Evolutionary conservation across 768 basidiomycete species (phyloP), one percentile per base, ranked within the genome.

Genomic region (Suillus lakei): DNA sequence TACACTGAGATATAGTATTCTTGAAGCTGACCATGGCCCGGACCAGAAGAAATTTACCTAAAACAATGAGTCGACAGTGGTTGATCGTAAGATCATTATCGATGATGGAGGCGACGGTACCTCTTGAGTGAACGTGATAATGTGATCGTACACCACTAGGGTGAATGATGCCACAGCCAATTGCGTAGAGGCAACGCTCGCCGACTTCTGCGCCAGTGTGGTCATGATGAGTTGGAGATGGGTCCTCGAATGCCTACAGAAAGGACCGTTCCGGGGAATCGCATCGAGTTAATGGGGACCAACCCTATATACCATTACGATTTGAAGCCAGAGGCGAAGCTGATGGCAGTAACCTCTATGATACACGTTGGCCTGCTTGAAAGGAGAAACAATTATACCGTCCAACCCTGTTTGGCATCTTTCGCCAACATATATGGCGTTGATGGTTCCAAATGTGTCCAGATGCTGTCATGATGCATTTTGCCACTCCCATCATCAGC

Each of bases 51-150:
- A 58, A 3, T n/a, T 58, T 9, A 58, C 36, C 55, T 58, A 58
- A 4, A 58, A 56, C 34, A 36, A 21, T n/a, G 12, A 36, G 34
- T 36, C 9, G 15, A 30, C 21, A 13, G 10, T 32, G 18, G 54
- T 32, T 54, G 10, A 34, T 50, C 5, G 23, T 48, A 23, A 51
- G 28, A 16, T 38, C 8, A 8, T 23, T 58, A 26, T 58, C 36
- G 36, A 38, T 38, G 10, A 23, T 38, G 23, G 23, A 38, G 15
- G 7, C 13, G 21, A 60, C 66, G 28, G 21, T 66, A 78, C 81
- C 74, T 82, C 81, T 51, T 80, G 74, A 46, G 79, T 76, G 9
- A 82, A 64, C 13, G 80, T 83, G 61, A 82, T 76, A 34, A 74
- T 55, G 36, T 66, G 65, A 32, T 66, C 65, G 34, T 63, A 66